Evolutionary conservation across 1,284 basidiomycete genomes (phyloP).

Genomic region (Abortiporus biennis): DNA sequence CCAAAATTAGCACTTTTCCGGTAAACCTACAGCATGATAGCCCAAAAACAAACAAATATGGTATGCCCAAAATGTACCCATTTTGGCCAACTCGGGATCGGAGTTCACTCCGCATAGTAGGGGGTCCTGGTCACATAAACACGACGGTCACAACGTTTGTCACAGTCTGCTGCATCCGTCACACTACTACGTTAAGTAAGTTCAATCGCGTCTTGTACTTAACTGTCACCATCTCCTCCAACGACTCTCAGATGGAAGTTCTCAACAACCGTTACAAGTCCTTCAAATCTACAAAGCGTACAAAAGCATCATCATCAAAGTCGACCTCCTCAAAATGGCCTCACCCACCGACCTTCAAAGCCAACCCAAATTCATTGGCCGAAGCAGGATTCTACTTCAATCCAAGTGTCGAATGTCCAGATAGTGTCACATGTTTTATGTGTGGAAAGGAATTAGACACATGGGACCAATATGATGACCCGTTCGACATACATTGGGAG

Average conservation of each 20-base stretch:
- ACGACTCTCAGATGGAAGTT: conserved; percentile 61
- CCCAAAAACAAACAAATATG: no score
- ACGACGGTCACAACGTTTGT: no score
- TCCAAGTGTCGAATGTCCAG: conserved; percentile 54
- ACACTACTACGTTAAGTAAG: no score
- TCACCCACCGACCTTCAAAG: conserved; percentile 50
- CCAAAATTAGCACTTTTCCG: no score
- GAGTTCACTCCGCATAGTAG: no score
- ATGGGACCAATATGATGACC: conserved; percentile 79
- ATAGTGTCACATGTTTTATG: conserved; percentile 71
- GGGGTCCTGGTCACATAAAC: no score
- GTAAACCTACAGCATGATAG: no score
- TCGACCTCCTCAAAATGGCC: conserved; percentile 54
- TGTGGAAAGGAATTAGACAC: conserved; percentile 73
- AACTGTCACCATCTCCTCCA: no score
- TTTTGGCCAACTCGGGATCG: no score
- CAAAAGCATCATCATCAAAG: conserved; percentile 32
- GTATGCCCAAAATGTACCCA: no score
- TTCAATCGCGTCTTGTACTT: no score
- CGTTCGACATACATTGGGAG: conserved; percentile 68
- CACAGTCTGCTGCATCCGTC: no score
- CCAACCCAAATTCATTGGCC: conserved; percentile 67
- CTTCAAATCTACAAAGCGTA: conserved; percentile 42
- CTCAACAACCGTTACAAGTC: conserved; percentile 53
- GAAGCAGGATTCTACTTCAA: conserved; percentile 80